Percentiles rank a stretch among this genome's conserved stretches.
Evolutionary conservation across 2,329 filamentous ascomycete genomes (phyloP).

Genomic region (Thermothelomyces thermophilus): DNA sequence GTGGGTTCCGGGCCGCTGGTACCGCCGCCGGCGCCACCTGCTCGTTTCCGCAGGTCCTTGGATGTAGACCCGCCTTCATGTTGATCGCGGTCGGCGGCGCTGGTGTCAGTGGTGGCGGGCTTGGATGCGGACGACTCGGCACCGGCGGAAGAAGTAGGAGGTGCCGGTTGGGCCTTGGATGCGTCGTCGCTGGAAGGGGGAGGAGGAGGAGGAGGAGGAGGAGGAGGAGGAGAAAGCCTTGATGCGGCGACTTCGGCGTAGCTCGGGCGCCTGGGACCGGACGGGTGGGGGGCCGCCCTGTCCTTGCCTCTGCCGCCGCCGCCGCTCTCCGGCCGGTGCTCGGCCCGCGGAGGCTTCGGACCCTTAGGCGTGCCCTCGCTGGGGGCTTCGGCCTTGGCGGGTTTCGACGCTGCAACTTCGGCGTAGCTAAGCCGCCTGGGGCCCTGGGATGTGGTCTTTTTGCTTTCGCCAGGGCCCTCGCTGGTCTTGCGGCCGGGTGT

Average conservation of each 20-base stretch:
- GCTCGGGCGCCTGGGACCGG: constrained; percentile 1
- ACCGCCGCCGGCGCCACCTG: neutral
- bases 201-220: no score
- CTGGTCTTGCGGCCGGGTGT: neutral
- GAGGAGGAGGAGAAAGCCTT: neutral
- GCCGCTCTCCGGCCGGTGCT: neutral
- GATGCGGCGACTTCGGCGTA: constrained; percentile 7
- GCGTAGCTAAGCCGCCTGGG: neutral
- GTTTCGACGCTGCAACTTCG: neutral
- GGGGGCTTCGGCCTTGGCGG: neutral
- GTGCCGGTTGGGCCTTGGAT: neutral
- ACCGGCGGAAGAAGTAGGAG: neutral
- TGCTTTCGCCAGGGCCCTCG: neutral
- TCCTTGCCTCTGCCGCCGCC: neutral
- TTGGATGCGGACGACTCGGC: neutral
- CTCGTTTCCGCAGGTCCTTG: neutral
- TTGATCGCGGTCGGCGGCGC: neutral
- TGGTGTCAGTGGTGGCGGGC: neutral
- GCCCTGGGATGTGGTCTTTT: neutral
- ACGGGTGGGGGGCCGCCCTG: neutral
- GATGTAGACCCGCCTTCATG: neutral
- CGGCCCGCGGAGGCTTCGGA: neutral
- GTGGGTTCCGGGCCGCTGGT: neutral
- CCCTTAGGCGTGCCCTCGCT: neutral
- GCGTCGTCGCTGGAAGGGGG: neutral